Percentiles rank a stretch among this genome's conserved stretches.
phyloP scores from a whole-genome alignment of 352 stramenopile genomes.

The Thalassiosira mediterranea region DNA sequence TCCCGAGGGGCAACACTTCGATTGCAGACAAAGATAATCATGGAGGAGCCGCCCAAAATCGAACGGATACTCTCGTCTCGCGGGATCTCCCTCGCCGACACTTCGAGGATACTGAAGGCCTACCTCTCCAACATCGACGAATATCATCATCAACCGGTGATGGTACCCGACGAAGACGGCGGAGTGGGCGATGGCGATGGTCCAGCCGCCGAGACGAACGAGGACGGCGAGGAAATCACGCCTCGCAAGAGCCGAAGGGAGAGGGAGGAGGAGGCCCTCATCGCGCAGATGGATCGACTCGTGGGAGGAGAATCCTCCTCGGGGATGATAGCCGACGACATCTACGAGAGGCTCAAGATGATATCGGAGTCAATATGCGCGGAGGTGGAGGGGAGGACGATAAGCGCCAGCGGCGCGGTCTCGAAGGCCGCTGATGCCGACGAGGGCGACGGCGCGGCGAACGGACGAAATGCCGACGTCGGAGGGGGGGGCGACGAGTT shows the following conservation, averaged over 20 bases:
- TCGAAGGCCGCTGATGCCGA: neutral
- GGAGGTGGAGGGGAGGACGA: conserved; percentile 21
- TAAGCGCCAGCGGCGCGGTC: conserved; percentile 15
- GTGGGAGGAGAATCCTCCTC: neutral
- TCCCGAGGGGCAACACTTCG: neutral
- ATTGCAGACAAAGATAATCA: no score
- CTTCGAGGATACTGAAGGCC: conserved; percentile 27
- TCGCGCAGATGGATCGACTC: conserved; percentile 40
- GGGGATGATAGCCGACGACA: conserved; percentile 42
- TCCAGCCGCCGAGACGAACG: neutral
- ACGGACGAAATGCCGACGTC: neutral
- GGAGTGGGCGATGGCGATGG: conserved; percentile 19
- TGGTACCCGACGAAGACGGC: conserved; percentile 21
- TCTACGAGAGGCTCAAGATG: conserved; percentile 45
- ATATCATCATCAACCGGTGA: conserved; percentile 10
- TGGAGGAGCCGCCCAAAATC: conserved; percentile 57
- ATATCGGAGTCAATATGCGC: conserved; percentile 37
- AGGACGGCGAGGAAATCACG: neutral
- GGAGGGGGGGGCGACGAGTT: conserved; percentile 26
- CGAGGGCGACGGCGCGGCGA: neutral
- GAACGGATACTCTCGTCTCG: conserved; percentile 40
- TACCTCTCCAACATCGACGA: conserved; percentile 35
- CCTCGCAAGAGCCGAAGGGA: conserved; percentile 31
- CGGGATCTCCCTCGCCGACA: conserved; percentile 45
- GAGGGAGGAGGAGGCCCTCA: conserved; percentile 34